phyloP scores from a whole-genome alignment of 176 grass and related monocot species.

The Carex cristatella region DNA sequence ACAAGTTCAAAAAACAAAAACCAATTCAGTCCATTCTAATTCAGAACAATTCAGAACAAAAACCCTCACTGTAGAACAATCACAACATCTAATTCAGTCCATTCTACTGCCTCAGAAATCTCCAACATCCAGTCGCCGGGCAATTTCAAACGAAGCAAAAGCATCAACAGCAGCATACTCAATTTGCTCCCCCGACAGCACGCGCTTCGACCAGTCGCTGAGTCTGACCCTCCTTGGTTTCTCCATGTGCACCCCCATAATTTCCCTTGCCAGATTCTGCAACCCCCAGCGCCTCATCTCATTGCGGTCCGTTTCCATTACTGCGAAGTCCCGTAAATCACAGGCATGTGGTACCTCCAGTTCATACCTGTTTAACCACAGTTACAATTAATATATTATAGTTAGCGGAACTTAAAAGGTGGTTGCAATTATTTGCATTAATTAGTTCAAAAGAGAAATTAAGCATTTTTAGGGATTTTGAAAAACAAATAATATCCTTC shows the following conservation, averaged over 20 bases:
- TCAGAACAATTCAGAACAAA: no score
- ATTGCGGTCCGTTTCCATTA: neutral
- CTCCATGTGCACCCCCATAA: constrained; percentile 22
- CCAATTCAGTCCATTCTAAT: no score
- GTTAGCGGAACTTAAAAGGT: neutral
- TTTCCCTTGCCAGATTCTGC: constrained; percentile 1
- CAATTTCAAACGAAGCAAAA: constrained; percentile 24
- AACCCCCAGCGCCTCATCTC: neutral
- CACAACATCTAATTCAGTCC: neutral
- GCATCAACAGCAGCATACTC: constrained; percentile 29
- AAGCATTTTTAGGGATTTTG: neutral
- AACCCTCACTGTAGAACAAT: neutral
- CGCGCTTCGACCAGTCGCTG: constrained; percentile 7
- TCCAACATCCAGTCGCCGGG: neutral
- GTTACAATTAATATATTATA: neutral
- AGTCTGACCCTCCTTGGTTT: constrained; percentile 16
- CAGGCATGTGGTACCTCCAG: constrained; percentile 13
- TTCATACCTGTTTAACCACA: neutral
- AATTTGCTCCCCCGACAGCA: constrained; percentile 10
- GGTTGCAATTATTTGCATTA: no score
- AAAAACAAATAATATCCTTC: neutral
- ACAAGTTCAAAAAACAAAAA: no score
- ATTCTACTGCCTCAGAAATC: neutral
- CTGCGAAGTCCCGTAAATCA: constrained; percentile 35
- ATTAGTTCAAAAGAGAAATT: neutral